Percentiles rank a stretch among this genome's conserved stretches.
Conservation (phyloP, 1,139 yeast species). For the Keqinozyma sinolaborantium region DNA sequence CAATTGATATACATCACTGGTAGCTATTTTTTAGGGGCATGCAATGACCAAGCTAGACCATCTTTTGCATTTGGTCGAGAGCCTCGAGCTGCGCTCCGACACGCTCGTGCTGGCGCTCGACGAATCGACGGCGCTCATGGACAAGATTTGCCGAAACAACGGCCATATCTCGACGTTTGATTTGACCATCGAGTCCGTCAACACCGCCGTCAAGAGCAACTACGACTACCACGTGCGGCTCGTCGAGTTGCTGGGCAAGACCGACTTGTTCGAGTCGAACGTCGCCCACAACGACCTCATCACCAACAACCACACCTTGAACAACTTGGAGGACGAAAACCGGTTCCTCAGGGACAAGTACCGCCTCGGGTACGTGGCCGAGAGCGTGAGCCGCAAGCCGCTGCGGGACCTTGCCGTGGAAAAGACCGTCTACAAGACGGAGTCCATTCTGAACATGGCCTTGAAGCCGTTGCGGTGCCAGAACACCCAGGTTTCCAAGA, state of each 20-base stretch:
- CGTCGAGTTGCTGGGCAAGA: constrained; percentile 28
- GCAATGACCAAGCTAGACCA: constrained; percentile 6
- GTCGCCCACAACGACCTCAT: constrained; percentile 26
- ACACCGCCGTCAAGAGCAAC: constrained; percentile 21
- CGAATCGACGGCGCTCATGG: constrained; percentile 19
- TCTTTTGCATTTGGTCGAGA: constrained; percentile 14
- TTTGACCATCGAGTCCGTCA: constrained; percentile 26
- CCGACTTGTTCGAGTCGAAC: constrained; percentile 33
- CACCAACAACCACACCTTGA: constrained; percentile 47
- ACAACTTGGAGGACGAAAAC: constrained; percentile 47
- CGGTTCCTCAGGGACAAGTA: constrained; percentile 23
- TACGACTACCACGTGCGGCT: constrained; percentile 20
- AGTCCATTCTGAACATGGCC: constrained; percentile 35
- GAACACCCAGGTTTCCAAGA: constrained; percentile 30
- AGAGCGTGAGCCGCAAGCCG: neutral
- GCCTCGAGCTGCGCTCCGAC: constrained; percentile 25
- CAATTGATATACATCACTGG: neutral
- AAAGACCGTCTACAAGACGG: constrained; percentile 31
- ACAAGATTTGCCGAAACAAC: constrained; percentile 17
- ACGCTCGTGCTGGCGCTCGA: constrained; percentile 17
- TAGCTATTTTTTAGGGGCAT: constrained; percentile 2
- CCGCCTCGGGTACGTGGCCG: constrained; percentile 3
- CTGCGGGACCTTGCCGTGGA: constrained; percentile 8
- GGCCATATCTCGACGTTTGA: constrained; percentile 25
- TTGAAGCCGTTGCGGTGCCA: constrained; percentile 41